Base-by-base conservation (phyloP, 2,329 filamentous ascomycete species). In the Remersonia thermophila region DNA sequence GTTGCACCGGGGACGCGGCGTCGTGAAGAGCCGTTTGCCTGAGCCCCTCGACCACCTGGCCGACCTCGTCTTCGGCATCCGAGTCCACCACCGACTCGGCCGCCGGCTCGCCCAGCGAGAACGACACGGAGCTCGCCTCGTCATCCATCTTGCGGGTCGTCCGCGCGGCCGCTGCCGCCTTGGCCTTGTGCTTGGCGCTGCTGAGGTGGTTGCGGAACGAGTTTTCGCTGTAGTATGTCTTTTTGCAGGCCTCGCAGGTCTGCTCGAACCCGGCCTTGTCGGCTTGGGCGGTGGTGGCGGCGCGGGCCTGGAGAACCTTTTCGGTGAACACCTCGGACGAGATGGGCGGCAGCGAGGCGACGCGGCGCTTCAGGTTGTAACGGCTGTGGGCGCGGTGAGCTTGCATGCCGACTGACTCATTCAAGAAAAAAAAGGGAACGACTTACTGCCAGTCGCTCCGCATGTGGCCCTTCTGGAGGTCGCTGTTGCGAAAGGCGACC, bases 391-490 rank as follows among this genome's bases (percentile, higher is more conserved):
- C 27, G 33, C 41, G 38, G 37, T 50, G 17, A 51, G 44, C 32
- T n/a, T 23, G 23, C 27, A 32, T n/a, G 14, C 10, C 20, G 23
- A 14, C 17, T 7, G n/a, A n/a, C n/a, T n/a, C n/a, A n/a, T n/a
- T n/a, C n/a, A n/a, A n/a, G 13, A 29, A 14, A 26, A 31, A 11
- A 6, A 32, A 15, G 6, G 7, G 20, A 40, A 37, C 36, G 4
- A 78, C 83, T 64, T 71, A 91, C 82, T 98, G 89, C 91, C 91
- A 98, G 64, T 98, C 91, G 51, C 81, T 91, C 59, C 91, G 86
- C 91, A 98, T 98, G 57, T 98, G 91, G 27, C 76, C 79, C 57
- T 91, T 80, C 63, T 98, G 91, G 38, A 93, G 71, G 55, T 96
- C 89, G 57, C 83, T 86, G 55, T 84, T 86, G 47, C 89, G 80